Evolutionary conservation across 345 rosid species (phyloP), one percentile per base, ranked within the genome.

Genomic region (Brassica nigra): DNA sequence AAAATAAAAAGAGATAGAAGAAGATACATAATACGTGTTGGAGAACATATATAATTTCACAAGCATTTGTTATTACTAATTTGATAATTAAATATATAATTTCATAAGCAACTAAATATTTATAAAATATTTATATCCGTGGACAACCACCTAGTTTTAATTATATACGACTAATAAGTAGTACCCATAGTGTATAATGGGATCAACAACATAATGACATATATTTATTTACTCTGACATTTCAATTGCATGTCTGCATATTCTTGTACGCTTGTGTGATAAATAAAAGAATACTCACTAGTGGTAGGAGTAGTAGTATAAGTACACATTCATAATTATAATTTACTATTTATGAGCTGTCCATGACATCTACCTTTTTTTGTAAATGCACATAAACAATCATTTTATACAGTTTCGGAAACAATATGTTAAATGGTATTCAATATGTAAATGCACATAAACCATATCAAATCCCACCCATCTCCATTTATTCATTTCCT

Each of bases 291-390:
- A 49, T 2, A 16, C 18, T n/a, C 58, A 52, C 8, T n/a, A 6
- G 6, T 23, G 11, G 2, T 11, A 59, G 15, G 27, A 11, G 15
- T 27, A 52, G 12, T 71, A 29, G n/a, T 30, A n/a, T 15, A 6
- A 70, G 14, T 55, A 54, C 11, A 44, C 20, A 55, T 16, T 79
- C 74, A 67, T 73, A 44, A 73, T 33, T 65, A 0, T 18, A 49
- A 14, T 44, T 47, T 74, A 68, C 79, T 80, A 80, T 69, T 49
- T 68, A 62, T 74, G 78, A 74, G 78, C 71, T 80, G 83, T 80
- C 83, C 61, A 44, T 49, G 4, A 62, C 64, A 62, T 69, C 70
- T 62, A 61, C 54, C 70, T 49, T 66, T 79, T 27, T 73, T 47
- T 74, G 34, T 61, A 34, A 73, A 73, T 59, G 62, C 54, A 33